These are phyloP conservation scores for Leptographium flavum DNA, from an alignment of 2,329 filamentous ascomycete species.

Conservation along the genomic window DNA sequence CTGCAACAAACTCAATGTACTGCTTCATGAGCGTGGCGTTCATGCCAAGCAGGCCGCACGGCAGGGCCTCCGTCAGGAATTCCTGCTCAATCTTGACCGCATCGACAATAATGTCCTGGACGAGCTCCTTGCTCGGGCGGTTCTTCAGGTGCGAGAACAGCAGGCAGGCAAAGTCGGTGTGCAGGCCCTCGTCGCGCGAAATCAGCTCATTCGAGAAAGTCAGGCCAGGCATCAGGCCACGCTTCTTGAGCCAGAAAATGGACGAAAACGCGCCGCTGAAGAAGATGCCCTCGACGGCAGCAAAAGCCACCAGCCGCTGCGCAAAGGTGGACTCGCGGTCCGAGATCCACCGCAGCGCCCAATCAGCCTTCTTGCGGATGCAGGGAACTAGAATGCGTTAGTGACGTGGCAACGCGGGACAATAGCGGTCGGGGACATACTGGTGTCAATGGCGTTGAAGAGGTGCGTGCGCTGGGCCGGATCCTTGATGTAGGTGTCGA, in stretches of 20 bases:
- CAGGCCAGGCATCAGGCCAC: conserved; percentile 93
- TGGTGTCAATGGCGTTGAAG: conserved; percentile 98
- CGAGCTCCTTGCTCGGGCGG: conserved; percentile 68
- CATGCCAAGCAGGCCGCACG: conserved; percentile 90
- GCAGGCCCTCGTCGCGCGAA: conserved; percentile 96
- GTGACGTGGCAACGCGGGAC: conserved; percentile 4
- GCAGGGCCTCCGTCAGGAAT: conserved; percentile 91
- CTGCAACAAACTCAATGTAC: conserved; percentile 99
- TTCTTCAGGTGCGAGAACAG: conserved; percentile 95
- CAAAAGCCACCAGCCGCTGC: conserved; percentile 89
- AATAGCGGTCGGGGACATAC: conserved; percentile 36
- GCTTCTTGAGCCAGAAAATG: conserved; percentile 99
- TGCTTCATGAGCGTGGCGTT: conserved; percentile 96
- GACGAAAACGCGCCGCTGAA: conserved; percentile 97
- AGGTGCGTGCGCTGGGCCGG: conserved; percentile 84
- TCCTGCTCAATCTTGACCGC: conserved; percentile 93
- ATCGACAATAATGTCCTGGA: conserved; percentile 83
- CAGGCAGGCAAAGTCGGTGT: conserved; percentile 97
- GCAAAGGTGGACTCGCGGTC: conserved; percentile 92
- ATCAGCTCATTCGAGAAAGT: conserved; percentile 99
- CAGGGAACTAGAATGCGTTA: conserved; percentile 56
- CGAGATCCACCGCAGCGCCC: conserved; percentile 89
- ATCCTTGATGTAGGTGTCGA: conserved; percentile 99
- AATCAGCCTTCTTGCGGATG: conserved; percentile 97
- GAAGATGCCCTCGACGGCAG: conserved; percentile 98